These are phyloP conservation scores for Penicillium sp. DNA, from an alignment of 2,329 filamentous ascomycete species.

Conservation along the genomic window DNA sequence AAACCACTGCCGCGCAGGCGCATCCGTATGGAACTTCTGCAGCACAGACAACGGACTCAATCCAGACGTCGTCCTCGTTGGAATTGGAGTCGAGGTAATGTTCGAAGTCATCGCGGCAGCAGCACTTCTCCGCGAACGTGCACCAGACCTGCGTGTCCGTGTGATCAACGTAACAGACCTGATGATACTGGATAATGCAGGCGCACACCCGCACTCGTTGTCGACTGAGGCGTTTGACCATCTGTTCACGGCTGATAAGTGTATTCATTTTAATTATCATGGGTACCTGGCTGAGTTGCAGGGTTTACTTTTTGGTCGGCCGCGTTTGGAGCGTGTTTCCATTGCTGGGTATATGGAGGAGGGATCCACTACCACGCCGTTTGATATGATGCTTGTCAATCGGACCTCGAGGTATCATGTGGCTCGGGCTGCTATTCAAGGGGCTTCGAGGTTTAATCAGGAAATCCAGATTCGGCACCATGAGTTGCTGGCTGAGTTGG, in stretches of 20 bases:
- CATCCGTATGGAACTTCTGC: slow-evolving; percentile 63
- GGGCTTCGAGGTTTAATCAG: slow-evolving; percentile 51
- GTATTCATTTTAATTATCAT: slow-evolving; percentile 68
- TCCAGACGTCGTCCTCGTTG: slow-evolving; percentile 65
- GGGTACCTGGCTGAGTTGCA: slow-evolving; percentile 63
- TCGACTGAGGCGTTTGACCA: slow-evolving; percentile 53
- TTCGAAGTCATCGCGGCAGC: slow-evolving; percentile 66
- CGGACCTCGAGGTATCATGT: slow-evolving; percentile 62
- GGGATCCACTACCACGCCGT: slow-evolving; percentile 67
- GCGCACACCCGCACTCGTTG: slow-evolving; percentile 61
- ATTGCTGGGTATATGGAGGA: slow-evolving; percentile 66
- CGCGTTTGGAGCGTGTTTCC: slow-evolving; percentile 52
- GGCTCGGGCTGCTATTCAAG: slow-evolving; percentile 55
- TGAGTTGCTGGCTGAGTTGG: slow-evolving; percentile 50
- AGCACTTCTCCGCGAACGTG: slow-evolving; percentile 52
- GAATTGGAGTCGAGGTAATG: slow-evolving; percentile 66
- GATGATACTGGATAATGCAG: slow-evolving; percentile 61
- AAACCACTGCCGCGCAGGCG: slow-evolving; percentile 60
- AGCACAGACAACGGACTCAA: slow-evolving; percentile 57
- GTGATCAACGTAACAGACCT: slow-evolving; percentile 68
- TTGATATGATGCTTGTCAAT: slow-evolving; percentile 70
- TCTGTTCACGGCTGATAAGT: slow-evolving; percentile 58
- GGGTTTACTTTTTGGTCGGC: slow-evolving; percentile 62
- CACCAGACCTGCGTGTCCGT: slow-evolving; percentile 58
- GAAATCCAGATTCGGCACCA: slow-evolving; percentile 49